Percentiles rank a stretch among this genome's conserved stretches.
Conservation (phyloP, 1,139 yeast species). For the Cylindricascospora bacillispora region DNA sequence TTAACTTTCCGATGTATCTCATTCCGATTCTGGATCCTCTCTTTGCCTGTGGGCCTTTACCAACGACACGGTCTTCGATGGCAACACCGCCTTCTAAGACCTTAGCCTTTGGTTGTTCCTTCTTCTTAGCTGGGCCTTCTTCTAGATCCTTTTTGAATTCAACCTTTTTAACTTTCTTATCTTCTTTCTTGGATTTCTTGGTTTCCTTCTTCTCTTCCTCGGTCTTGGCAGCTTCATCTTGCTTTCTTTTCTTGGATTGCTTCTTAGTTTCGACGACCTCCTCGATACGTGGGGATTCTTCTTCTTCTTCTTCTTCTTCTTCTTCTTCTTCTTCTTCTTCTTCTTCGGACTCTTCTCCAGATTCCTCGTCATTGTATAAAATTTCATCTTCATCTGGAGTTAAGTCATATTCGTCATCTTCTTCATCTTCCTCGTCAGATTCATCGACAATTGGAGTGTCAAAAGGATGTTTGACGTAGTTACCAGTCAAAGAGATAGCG, state of each 20-base stretch:
- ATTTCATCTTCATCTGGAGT: slow-evolving; percentile 80
- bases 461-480: slow-evolving; percentile 90
- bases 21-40: slow-evolving; percentile 86
- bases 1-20: slow-evolving; percentile 94
- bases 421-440: slow-evolving; percentile 47
- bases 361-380: slow-evolving; percentile 43
- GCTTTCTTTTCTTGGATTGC: slow-evolving; percentile 5
- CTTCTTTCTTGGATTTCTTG: slow-evolving; percentile 16
- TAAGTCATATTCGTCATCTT: slow-evolving; percentile 50
- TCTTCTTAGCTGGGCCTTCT: slow-evolving; percentile 72
- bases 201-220: slow-evolving; percentile 24
- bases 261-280: slow-evolving; percentile 6
- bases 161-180: slow-evolving; percentile 65
- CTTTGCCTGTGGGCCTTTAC: slow-evolving; percentile 82
- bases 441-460: slow-evolving; percentile 18
- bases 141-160: slow-evolving; percentile 84
- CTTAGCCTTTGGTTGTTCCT: slow-evolving; percentile 39
- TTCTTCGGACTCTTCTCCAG: slow-evolving; percentile 43
- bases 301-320: slow-evolving; percentile 23
- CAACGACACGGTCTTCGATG: slow-evolving; percentile 82
- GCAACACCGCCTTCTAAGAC: slow-evolving; percentile 87
- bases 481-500: slow-evolving; percentile 86
- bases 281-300: slow-evolving; percentile 10
- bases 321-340: slow-evolving; percentile 25
- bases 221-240: slow-evolving; percentile 25